Base-by-base conservation (phyloP, 2,329 filamentous ascomycete species). In the Fusarium cyanostomum region DNA sequence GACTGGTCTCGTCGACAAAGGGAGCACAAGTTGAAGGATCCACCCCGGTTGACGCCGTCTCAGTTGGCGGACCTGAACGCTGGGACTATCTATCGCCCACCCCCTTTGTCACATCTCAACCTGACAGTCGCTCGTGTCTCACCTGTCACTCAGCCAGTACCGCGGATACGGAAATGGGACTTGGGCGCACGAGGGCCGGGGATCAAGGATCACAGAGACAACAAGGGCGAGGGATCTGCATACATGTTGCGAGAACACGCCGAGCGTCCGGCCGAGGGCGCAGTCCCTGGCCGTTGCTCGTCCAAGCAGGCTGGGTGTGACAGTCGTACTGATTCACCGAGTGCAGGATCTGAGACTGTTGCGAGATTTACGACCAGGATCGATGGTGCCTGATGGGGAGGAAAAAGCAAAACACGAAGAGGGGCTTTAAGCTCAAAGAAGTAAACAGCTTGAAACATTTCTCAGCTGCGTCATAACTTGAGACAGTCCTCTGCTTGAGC, bases 271-370 rank as follows among this genome's bases (percentile, higher is more conserved):
- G 31, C 62, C 61, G 44, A 64, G 48, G 38, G 41, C 12, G 33
- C 10, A n/a, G 6, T 27, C 12, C 60, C 56, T 64, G 56, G 50
- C 30, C 24, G 34, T 37, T 30, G 21, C 21, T 24, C 49, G 42
- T 61, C 39, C 27, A 50, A 41, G 37, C 37, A 60, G 26, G 27
- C 43, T 63, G 51, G 55, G 46, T 30, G 46, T 57, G 58, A 45
- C 44, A 46, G 38, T 38, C 18, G 34, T 33, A 46, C 31, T 59
- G 62, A 65, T 62, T 65, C 57, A 65, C n/a, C 28, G 48, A 65
- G 62, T 65, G 62, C 62, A 65, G 62, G 62, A 65, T 65, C 62
- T 65, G 62, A 65, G 62, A 65, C 62, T 50, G 24, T 28, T 26
- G 28, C 46, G 41, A 65, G 62, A 65, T 65, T 65, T 54, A 41